Evolutionary conservation across 257 asterid species (phyloP), one percentile per base, ranked within the genome.

Genomic region (Plectranthus barbatus): DNA sequence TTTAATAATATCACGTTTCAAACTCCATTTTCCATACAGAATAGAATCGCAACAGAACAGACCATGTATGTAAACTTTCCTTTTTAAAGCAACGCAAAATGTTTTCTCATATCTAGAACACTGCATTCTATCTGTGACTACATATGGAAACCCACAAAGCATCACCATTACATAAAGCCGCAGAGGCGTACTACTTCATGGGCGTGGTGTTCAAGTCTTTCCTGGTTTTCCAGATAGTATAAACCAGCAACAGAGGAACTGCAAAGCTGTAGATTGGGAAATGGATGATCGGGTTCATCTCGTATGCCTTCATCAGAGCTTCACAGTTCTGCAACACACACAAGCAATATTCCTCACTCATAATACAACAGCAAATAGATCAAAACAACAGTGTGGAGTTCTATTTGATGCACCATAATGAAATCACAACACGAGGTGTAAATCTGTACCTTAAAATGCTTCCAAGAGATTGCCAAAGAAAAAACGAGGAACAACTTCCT

Each of bases 301-400:
- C 96, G 54, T 85, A 93, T 3, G 97, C 99, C 74, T 83, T 87
- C 76, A 72, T 20, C 2, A 90, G 87, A 56, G 85, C 87, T 54
- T 74, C 60, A 46, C 96, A 90, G 72, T 49, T 84, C 99, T 93
- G 92, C 86, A 84, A 46, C 7, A 54, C 34, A 26, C 59, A 66
- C 60, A 55, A 47, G 48, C 10, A 36, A 47, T 1, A 66, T 31
- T 13, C 41, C 12, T 26, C 31, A 46, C 12, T 26, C 31, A 5
- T 1, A 26, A 26, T 26, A 26, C 31, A 26, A 26, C 2, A 26
- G 31, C 31, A 26, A 26, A 26, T 26, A 26, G 31, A 26, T 26
- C 31, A 26, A 5, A n/a, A 26, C 5, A 26, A 26, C 5, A 26
- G 31, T 26, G 31, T 26, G 31, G 31, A 26, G 31, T 26, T 2